Evolutionary conservation across 805 yeast species (phyloP).

Genomic region (Tetrapisispora arboricola): DNA sequence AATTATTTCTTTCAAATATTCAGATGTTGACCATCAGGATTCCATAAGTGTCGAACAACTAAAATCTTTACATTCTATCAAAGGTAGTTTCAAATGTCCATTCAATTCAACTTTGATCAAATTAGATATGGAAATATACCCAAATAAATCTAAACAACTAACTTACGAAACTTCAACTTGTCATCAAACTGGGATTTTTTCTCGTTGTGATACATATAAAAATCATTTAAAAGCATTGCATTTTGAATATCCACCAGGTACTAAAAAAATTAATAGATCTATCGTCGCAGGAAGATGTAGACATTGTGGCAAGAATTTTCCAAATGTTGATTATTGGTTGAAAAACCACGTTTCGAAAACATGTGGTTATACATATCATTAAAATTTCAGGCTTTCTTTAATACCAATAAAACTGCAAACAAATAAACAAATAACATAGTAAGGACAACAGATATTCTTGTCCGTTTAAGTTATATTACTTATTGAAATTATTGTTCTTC

Average conservation of each 20-base stretch:
- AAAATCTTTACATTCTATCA: constrained; percentile 21
- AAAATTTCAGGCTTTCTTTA: too few relatives aligned
- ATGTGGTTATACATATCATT: constrained; percentile 26
- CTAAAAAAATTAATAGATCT: constrained; percentile 64
- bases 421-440: too few relatives aligned
- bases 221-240: constrained; percentile 86
- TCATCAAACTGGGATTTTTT: constrained; percentile 76
- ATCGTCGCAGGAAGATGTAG: constrained; percentile 66
- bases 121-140: constrained; percentile 24
- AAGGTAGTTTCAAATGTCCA: constrained; percentile 64
- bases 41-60: constrained; percentile 17
- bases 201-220: constrained; percentile 85
- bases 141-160: constrained; percentile 13
- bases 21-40: neutral
- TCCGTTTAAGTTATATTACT: neutral
- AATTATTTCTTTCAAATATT: neutral
- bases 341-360: constrained; percentile 49
- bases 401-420: neutral
- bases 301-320: constrained; percentile 58
- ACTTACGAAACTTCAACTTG: constrained; percentile 35
- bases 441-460: neutral
- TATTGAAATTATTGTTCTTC: too few relatives aligned
- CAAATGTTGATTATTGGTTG: constrained; percentile 73
- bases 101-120: constrained; percentile 32
- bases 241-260: constrained; percentile 80